phyloP scores from a whole-genome alignment of 768 basidiomycete genomes.

The Sarcodon aspratus region DNA sequence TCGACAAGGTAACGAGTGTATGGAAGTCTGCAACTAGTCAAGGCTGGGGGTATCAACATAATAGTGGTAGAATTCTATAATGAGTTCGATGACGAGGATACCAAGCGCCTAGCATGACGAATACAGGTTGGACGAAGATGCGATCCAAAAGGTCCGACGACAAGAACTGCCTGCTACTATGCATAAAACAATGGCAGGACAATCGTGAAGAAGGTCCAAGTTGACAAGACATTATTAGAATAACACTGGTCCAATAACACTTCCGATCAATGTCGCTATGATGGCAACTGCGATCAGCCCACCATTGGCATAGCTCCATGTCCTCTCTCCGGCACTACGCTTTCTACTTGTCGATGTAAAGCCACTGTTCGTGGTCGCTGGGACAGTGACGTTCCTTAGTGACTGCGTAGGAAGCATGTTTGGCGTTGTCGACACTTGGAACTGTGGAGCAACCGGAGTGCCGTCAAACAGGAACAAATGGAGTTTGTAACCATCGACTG shows the following conservation, averaged over 20 bases:
- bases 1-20: no score
- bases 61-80: no score
- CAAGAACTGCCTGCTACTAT: no score
- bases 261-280: background rate
- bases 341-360: background rate
- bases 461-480: conserved; percentile 77
- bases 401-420: conserved; percentile 75
- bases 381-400: conserved; percentile 42
- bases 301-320: conserved; percentile 5
- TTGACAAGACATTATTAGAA: background rate
- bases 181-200: no score
- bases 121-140: no score
- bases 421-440: conserved; percentile 55
- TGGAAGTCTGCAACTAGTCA: no score
- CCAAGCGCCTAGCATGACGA: no score
- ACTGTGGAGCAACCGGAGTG: conserved; percentile 59
- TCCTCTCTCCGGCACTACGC: conserved; percentile 7
- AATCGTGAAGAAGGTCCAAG: no score
- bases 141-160: no score
- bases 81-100: no score
- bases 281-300: conserved; percentile 5
- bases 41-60: no score
- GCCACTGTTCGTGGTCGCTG: conserved; percentile 6
- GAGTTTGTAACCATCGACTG: conserved; percentile 49
- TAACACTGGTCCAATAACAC: background rate